Evolutionary conservation across 1,284 basidiomycete genomes (phyloP).

Genomic region (Rhodotorula sp.): DNA sequence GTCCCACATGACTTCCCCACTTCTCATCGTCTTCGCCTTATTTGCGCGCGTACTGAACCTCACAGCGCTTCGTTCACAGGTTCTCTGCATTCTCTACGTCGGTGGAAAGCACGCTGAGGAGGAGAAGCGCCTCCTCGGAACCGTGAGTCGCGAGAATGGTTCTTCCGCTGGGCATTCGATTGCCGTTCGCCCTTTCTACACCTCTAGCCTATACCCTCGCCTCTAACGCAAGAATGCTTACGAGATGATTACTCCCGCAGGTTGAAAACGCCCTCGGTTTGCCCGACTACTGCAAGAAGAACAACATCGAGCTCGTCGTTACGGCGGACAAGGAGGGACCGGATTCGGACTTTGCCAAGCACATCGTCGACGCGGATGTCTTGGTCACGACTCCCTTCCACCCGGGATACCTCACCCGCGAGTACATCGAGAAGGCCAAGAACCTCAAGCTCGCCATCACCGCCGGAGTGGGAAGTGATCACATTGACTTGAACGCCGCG

Average conservation of each 20-base stretch:
- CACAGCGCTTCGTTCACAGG: not conserved
- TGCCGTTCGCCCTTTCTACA: not conserved
- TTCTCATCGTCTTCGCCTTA: not conserved
- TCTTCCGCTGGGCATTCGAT: not conserved
- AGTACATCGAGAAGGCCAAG: slow-evolving; percentile 74
- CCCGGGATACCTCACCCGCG: slow-evolving; percentile 71
- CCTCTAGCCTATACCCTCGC: slow-evolving; percentile 53
- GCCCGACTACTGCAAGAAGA: slow-evolving; percentile 52
- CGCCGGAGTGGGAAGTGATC: slow-evolving; percentile 69
- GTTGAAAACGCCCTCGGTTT: slow-evolving; percentile 66
- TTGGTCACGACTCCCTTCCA: slow-evolving; percentile 69
- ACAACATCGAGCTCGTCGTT: slow-evolving; percentile 73
- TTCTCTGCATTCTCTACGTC: slow-evolving; percentile 39
- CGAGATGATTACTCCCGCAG: slow-evolving; percentile 56
- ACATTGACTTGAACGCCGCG: slow-evolving; percentile 85
- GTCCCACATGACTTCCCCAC: not conserved
- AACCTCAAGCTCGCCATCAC: slow-evolving; percentile 91
- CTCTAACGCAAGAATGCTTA: not conserved
- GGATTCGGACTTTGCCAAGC: slow-evolving; percentile 79
- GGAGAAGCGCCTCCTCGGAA: slow-evolving; percentile 46
- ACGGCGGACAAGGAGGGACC: slow-evolving; percentile 84
- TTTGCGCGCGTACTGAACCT: not conserved
- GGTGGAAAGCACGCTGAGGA: slow-evolving; percentile 67
- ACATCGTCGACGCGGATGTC: slow-evolving; percentile 65
- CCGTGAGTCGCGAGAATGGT: not conserved